Percentiles rank a stretch among this genome's conserved stretches.
phyloP scores from a whole-genome alignment of 768 basidiomycete species.

The Rhizopogon vulgaris region DNA sequence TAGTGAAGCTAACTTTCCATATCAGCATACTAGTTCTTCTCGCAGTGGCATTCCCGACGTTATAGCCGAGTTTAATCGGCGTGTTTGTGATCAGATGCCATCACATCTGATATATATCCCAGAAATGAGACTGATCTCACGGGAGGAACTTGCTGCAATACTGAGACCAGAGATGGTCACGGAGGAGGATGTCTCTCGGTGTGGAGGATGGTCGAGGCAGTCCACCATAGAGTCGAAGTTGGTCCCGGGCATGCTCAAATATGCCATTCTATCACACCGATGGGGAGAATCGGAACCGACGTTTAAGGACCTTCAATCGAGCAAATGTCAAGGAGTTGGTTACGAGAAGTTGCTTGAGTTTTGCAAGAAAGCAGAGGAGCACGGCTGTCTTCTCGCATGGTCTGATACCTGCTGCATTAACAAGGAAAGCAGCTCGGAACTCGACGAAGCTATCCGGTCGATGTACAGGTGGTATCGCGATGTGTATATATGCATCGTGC shows the following conservation, averaged over 20 bases:
- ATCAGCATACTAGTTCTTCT: no score
- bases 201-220: background rate
- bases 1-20: no score
- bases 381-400: conserved; percentile 1
- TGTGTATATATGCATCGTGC: background rate
- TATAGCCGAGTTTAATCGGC: conserved; percentile 6
- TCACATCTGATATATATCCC: conserved; percentile 12
- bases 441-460: conserved; percentile 3
- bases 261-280: conserved; percentile 6
- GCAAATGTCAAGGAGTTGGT: background rate
- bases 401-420: conserved; percentile 10
- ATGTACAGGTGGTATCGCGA: background rate
- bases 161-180: conserved; percentile 7
- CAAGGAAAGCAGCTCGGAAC: conserved; percentile 5
- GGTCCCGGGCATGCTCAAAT: background rate
- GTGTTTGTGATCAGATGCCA: conserved; percentile 14
- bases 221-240: conserved; percentile 2
- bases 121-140: conserved; percentile 5
- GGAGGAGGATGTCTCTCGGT: conserved; percentile 3
- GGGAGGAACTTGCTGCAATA: conserved; percentile 11
- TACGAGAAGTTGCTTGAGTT: background rate
- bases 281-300: conserved; percentile 3
- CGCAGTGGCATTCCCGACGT: background rate
- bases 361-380: conserved; percentile 1
- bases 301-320: background rate